A percentile compares a stretch with the other conserved stretches of the same genome.
These are phyloP conservation scores for Fusarium liriodendri DNA, from an alignment of 2,329 filamentous ascomycete species.

Conservation along the genomic window DNA sequence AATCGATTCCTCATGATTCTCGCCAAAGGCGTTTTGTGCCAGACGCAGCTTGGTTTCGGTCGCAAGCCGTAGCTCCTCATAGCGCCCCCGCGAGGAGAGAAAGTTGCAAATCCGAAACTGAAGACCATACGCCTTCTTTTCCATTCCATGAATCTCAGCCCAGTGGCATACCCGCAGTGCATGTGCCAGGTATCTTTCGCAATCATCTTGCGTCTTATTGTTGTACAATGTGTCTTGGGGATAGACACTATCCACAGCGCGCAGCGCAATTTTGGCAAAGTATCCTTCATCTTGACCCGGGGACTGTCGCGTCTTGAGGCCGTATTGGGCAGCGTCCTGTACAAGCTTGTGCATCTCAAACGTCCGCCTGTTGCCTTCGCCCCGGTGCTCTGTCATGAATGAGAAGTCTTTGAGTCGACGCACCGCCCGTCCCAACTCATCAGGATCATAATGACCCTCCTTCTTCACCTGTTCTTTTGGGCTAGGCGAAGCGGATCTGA, in stretches of 20 bases:
- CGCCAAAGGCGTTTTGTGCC: not conserved
- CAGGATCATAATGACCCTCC: not conserved
- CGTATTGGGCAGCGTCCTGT: conserved; percentile 43
- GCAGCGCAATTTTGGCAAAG: conserved; percentile 40
- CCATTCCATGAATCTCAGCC: conserved; percentile 34
- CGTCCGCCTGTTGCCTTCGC: not conserved
- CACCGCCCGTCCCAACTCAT: not conserved
- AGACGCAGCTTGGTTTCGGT: not conserved
- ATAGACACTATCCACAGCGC: conserved; percentile 37
- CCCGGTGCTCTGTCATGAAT: conserved; percentile 40
- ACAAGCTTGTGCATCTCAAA: conserved; percentile 50
- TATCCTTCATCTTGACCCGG: conserved; percentile 1
- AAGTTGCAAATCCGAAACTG: conserved; percentile 33
- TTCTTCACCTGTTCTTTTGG: not conserved
- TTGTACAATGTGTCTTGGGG: not conserved
- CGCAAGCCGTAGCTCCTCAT: not conserved
- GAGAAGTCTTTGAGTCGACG: conserved; percentile 49
- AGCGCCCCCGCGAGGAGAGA: conserved; percentile 38
- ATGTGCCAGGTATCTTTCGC: conserved; percentile 45
- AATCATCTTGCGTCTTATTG: conserved; percentile 34
- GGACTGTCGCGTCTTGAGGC: not conserved
- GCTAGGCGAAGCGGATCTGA: conserved; percentile 16
- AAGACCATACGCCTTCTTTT: conserved; percentile 17
- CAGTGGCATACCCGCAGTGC: conserved; percentile 39
- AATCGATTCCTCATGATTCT: not conserved